Percentiles rank a stretch among this genome's conserved stretches.
phyloP scores from a whole-genome alignment of 352 stramenopile genomes.

The Pythium sukuiense region DNA sequence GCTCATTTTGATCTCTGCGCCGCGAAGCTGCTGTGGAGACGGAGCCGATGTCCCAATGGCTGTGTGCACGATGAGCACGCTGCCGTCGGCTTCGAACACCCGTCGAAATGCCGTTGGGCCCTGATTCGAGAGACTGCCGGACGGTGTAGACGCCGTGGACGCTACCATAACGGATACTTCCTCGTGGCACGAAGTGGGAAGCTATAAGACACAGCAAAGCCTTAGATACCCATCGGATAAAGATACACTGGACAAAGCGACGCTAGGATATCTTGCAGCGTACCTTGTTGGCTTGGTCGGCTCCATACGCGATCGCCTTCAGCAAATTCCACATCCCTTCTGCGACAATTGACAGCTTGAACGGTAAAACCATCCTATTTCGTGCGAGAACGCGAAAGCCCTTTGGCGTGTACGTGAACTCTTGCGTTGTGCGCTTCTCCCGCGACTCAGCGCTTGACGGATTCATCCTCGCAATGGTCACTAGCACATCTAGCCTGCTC shows the following conservation, averaged over 20 bases:
- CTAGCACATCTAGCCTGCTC: background rate
- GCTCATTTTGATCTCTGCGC: background rate
- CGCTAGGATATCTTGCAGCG: too few relatives aligned
- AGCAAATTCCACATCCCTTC: background rate
- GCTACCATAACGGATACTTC: background rate
- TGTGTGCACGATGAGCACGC: slow-evolving; percentile 1
- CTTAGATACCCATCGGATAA: background rate
- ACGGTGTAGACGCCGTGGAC: background rate
- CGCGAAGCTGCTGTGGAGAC: background rate
- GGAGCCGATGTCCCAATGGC: background rate
- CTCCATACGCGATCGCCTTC: background rate
- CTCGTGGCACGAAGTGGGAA: background rate
- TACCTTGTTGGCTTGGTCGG: background rate
- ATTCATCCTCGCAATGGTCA: background rate
- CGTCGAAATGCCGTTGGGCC: background rate
- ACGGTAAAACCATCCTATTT: background rate
- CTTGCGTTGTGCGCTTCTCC: background rate
- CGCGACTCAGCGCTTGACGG: background rate
- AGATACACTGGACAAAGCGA: too few relatives aligned
- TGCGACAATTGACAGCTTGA: background rate
- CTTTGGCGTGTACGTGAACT: background rate
- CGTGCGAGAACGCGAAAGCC: background rate
- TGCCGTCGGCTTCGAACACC: slow-evolving; percentile 1
- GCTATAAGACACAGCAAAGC: background rate
- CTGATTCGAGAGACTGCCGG: background rate